phyloP scores from a whole-genome alignment of 768 basidiomycete species.

The Exidia glandulosa region DNA sequence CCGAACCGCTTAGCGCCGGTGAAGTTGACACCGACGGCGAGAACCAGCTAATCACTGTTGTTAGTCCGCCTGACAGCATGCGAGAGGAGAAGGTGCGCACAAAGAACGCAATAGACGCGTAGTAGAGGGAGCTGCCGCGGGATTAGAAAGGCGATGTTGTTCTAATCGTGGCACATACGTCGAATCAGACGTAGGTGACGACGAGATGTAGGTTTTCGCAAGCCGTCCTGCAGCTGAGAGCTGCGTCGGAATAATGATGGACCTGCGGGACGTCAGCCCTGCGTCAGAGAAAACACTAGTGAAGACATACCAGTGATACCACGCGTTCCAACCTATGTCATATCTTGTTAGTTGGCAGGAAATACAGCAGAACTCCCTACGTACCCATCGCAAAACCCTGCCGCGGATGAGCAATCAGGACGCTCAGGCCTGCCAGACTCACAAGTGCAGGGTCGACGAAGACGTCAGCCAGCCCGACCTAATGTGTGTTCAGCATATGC shows the following conservation, averaged over 20 bases:
- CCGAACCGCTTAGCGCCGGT: conserved; percentile 22
- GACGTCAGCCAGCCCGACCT: conserved; percentile 12
- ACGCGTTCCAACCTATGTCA: conserved; percentile 8
- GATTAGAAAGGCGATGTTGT: background rate
- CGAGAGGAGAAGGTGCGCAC: background rate
- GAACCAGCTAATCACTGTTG: conserved; percentile 14
- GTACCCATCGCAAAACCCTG: background rate
- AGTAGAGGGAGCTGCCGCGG: background rate
- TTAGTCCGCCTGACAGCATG: conserved; percentile 16
- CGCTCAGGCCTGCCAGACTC: background rate
- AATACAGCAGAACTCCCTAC: background rate
- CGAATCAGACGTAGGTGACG: background rate
- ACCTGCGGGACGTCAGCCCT: conserved; percentile 9
- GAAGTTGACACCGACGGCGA: conserved; percentile 25
- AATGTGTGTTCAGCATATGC: too few relatives aligned
- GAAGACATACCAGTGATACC: conserved; percentile 14
- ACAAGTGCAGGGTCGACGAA: conserved; percentile 13
- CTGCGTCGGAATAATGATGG: background rate
- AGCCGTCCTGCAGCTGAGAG: background rate
- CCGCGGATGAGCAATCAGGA: background rate
- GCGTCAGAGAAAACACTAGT: conserved; percentile 20
- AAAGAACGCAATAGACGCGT: background rate
- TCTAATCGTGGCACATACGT: background rate
- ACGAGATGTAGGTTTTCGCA: background rate
- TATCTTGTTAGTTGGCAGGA: background rate